These are phyloP conservation scores for Panus rudis DNA, from an alignment of 768 basidiomycete genomes.

Conservation along the genomic window DNA sequence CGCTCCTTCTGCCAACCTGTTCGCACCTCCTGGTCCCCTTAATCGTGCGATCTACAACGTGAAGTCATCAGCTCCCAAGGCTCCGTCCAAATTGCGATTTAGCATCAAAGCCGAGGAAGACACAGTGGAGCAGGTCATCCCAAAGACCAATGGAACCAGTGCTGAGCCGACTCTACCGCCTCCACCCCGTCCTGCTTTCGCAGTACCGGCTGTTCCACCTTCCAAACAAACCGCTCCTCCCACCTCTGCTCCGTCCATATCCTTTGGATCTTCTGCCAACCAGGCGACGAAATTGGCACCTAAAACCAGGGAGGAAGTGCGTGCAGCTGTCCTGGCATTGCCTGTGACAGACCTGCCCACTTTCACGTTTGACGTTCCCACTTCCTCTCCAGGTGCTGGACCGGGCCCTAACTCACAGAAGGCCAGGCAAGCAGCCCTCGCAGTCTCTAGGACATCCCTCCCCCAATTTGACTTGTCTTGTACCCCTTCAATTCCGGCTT, in stretches of 20 bases:
- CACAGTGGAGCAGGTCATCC: slow-evolving; percentile 4
- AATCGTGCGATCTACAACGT: too few relatives aligned
- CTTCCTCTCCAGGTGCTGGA: slow-evolving; percentile 18
- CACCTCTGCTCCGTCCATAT: slow-evolving; percentile 21
- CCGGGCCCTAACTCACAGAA: slow-evolving; percentile 17
- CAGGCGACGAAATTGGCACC: slow-evolving; percentile 3
- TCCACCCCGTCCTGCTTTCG: background rate
- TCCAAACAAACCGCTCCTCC: slow-evolving; percentile 8
- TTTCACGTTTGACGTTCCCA: slow-evolving; percentile 19
- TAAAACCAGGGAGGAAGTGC: slow-evolving; percentile 13
- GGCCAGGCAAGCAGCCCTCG: slow-evolving; percentile 32
- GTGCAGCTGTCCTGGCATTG: slow-evolving; percentile 24
- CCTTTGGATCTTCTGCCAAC: slow-evolving; percentile 11
- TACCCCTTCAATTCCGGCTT: slow-evolving; percentile 3
- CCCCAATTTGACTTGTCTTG: slow-evolving; percentile 35
- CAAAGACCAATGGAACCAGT: background rate
- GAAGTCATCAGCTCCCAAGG: slow-evolving; percentile 58
- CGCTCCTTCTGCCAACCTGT: slow-evolving; percentile 5
- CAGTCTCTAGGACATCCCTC: slow-evolving; percentile 34
- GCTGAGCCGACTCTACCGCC: slow-evolving; percentile 1
- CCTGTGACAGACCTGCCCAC: slow-evolving; percentile 27
- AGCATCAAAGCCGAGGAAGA: slow-evolving; percentile 52
- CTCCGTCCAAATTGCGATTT: slow-evolving; percentile 72
- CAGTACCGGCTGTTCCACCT: background rate
- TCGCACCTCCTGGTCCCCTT: background rate